A percentile compares a stretch with the other conserved stretches of the same genome.
phyloP scores from a whole-genome alignment of 176 grass and related monocot species.

The Coix lacrymajobi region DNA sequence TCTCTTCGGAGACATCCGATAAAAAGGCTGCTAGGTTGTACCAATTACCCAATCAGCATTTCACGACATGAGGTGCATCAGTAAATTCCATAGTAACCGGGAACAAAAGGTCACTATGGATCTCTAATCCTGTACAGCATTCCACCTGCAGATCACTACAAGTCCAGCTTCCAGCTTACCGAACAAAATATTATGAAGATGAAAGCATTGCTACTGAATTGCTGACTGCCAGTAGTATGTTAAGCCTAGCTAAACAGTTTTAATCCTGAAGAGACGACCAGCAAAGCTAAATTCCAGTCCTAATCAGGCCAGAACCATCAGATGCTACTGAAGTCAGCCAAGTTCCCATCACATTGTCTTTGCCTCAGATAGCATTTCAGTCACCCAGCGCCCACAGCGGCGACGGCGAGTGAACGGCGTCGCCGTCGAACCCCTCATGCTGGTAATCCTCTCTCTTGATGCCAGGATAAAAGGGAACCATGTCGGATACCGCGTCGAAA shows the following conservation, averaged over 20 bases:
- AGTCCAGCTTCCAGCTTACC: neutral
- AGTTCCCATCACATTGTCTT: neutral
- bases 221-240: neutral
- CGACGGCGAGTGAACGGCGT: conserved; percentile 22
- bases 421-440: neutral
- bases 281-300: neutral
- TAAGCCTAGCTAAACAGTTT: neutral
- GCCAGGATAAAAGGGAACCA: neutral
- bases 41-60: neutral
- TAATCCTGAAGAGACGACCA: neutral
- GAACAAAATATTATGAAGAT: neutral
- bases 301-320: neutral
- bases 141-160: neutral
- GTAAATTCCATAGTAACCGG: neutral
- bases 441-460: neutral
- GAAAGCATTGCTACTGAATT: neutral
- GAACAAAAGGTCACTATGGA: neutral
- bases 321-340: neutral
- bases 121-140: neutral
- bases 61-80: neutral
- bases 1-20: too few relatives aligned
- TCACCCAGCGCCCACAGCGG: conserved; percentile 7
- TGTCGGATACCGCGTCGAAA: conserved; percentile 3
- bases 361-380: neutral
- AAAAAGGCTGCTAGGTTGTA: neutral